Percentiles rank a stretch among this genome's conserved stretches.
Conservation (phyloP, 176 grass and related monocot genomes). For the Carex pumila region DNA sequence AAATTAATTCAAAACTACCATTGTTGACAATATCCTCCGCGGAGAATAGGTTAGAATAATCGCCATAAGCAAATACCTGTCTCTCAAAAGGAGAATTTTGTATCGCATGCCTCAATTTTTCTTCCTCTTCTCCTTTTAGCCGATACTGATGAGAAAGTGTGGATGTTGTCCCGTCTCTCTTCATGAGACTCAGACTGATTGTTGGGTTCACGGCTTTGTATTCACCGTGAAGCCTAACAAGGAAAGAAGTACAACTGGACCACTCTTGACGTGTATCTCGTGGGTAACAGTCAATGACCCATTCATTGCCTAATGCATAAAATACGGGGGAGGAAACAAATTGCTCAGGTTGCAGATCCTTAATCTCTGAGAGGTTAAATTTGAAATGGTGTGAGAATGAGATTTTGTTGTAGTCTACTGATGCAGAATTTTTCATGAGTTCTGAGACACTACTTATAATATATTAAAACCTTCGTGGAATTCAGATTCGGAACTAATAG, state of each 20-base stretch:
- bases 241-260: background rate
- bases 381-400: background rate
- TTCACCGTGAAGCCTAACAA: background rate
- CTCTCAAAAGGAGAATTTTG: background rate
- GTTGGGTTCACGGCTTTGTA: background rate
- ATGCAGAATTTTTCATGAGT: background rate
- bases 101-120: no score
- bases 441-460: background rate
- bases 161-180: background rate
- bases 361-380: background rate
- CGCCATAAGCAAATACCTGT: background rate
- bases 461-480: background rate
- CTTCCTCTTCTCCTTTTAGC: no score
- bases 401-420: background rate
- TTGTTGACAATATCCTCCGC: background rate
- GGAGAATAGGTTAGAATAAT: background rate
- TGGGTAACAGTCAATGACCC: background rate
- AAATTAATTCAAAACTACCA: slow-evolving; percentile 5
- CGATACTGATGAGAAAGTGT: no score
- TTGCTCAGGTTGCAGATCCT: background rate
- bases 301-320: background rate
- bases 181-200: background rate
- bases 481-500: background rate
- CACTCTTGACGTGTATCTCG: background rate
- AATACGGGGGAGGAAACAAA: slow-evolving; percentile 5